Base-by-base conservation (phyloP, 768 basidiomycete genomes). In the Lactarius psammicola region DNA sequence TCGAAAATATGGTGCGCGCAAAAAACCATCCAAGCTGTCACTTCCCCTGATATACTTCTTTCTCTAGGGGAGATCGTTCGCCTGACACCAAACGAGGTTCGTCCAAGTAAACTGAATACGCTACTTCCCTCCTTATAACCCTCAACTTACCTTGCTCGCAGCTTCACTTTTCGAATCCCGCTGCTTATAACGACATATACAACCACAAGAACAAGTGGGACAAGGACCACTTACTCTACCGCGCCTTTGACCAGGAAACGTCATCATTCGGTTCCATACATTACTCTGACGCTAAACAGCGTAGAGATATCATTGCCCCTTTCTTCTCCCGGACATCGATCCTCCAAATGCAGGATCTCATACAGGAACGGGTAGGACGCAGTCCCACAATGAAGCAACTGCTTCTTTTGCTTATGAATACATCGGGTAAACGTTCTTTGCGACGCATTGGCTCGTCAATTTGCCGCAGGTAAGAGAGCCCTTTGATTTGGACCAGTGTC, bases 271-370 rank as follows among this genome's bases (percentile, higher is more conserved):
- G 61, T 36, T 54, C 34, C 61, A n/a, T 54, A 33, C 36, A n/a
- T n/a, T 62, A 62, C 51, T 34, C 44, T 15, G 61, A 55, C n/a
- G 61, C 53, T 2, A 62, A 62, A 51, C 53, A 55, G 61, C 61
- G 61, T 17, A 33, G 51, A 23, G 61, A 62, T 30, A 34, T 62
- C 4, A 53, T 62, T n/a, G 23, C 31, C 26, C n/a, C 61, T 0
- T 34, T 62, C 6, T 62, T 62, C 28, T 62, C 61, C 9, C 20
- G 61, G 13, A 23, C 61, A 8, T 38, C 49, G n/a, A 55, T 62
- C 61, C 31, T 55, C 33, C 49, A 38, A 23, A 18, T 62, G n/a
- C 61, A 62, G 26, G 51, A 62, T 26, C 34, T 62, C 28, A 26
- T 62, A 23, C 36, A 28, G 51, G 51, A 49, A 49, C 30, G 36